Base-by-base conservation (phyloP, 495 filamentous ascomycete species). In the Aspergillus saccharolyticus region DNA sequence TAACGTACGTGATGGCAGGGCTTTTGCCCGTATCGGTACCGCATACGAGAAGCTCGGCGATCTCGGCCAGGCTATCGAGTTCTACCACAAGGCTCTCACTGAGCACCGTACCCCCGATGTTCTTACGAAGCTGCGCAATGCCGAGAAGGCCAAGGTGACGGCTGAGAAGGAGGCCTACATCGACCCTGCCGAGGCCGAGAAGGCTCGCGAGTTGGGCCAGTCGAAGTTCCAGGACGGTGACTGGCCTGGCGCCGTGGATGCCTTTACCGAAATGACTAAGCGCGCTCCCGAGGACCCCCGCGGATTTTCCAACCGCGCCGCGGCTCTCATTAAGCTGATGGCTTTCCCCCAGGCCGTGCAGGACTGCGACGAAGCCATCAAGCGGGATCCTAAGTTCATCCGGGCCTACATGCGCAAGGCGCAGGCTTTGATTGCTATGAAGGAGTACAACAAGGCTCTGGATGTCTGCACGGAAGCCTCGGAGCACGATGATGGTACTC, bases 211-310 rank as follows among this genome's bases (percentile, higher is more conserved):
- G 73, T 83, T 96, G 46, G 94, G 94, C 39, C 96, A 96, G 72
- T 79, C 87, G 68, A 94, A 93, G 72, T 99, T 97, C 83, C 96
- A 97, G 78, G 90, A 91, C 59, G 85, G 85, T 17, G 91, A 99
- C 78, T 97, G 93, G 91, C 92, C 93, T 22, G 95, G 82, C 43
- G 94, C 94, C 24, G 93, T 99, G 20, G 91, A 89, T 44, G 93
- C 95, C 2, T 99, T 97, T 77, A 84, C 78, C 2, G 94, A 99
- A 81, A 97, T 97, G 94, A 88, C 87, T 70, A 97, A 97, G 81
- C 92, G 94, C 52, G 85, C 89, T 0, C 94, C 94, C 17, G 81
- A 93, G 2, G 94, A 99, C 69, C 89, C 95, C 28, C 88, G 94
- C 58, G 94, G 95, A 20, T 99, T 93, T 78, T 90, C 87, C 69